Percentiles rank a stretch among this genome's conserved stretches.
Evolutionary conservation across 495 filamentous ascomycete genomes (phyloP).

Genomic region (Ascobolus immersus): DNA sequence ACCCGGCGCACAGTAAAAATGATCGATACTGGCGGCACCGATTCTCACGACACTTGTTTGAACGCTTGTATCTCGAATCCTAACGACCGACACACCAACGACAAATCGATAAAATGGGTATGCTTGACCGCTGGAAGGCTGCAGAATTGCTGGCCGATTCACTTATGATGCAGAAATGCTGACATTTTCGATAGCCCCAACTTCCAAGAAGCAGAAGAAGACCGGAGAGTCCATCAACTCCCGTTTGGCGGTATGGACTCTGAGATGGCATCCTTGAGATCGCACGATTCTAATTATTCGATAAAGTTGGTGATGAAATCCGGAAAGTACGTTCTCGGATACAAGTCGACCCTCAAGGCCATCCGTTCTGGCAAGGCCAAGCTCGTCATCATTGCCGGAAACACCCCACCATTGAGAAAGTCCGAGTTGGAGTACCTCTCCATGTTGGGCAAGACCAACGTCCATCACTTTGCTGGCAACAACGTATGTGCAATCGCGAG

Average conservation of each 20-base stretch:
- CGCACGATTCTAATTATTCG: too few species aligned
- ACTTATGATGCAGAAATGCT: slow-evolving; percentile 1
- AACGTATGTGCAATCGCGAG: slow-evolving; percentile 95
- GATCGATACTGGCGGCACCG: too few species aligned
- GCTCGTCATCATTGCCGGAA: slow-evolving; percentile 56
- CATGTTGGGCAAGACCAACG: slow-evolving; percentile 77
- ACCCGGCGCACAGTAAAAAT: too few species aligned
- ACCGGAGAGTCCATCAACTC: slow-evolving; percentile 64
- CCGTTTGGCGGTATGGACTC: slow-evolving; percentile 23
- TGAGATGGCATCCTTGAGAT: too few species aligned
- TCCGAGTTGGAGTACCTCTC: slow-evolving; percentile 80
- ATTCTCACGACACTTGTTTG: too few species aligned
- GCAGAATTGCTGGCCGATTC: background rate
- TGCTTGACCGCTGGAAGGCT: background rate
- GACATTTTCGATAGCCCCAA: slow-evolving; percentile 40
- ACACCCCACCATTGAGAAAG: slow-evolving; percentile 24
- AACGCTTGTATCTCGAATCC: slow-evolving; percentile 4
- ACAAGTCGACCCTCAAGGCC: slow-evolving; percentile 89
- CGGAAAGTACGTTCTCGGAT: slow-evolving; percentile 53
- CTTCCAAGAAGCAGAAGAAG: slow-evolving; percentile 78
- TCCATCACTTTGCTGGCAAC: slow-evolving; percentile 91
- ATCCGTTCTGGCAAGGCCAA: slow-evolving; percentile 68
- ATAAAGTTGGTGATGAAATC: slow-evolving; percentile 97
- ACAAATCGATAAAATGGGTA: slow-evolving; percentile 14
- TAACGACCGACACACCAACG: slow-evolving; percentile 1